phyloP scores from a whole-genome alignment of 306 rosid genomes.

The Sophora flavescens region DNA sequence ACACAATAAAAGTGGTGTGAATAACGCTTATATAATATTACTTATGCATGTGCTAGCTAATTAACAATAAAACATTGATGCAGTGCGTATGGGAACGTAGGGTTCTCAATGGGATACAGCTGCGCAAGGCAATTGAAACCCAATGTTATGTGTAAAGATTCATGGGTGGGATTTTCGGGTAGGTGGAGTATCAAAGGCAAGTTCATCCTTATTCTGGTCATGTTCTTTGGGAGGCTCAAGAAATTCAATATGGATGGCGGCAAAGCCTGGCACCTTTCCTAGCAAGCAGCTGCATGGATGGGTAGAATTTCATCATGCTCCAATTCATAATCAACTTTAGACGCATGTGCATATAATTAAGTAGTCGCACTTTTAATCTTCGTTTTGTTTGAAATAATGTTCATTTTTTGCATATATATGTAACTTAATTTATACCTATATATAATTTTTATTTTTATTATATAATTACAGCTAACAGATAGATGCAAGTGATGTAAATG shows the following conservation, averaged over 20 bases:
- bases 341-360: too few relatives aligned
- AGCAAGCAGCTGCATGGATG: background rate
- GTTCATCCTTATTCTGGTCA: slow-evolving; percentile 58
- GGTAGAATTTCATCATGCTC: background rate
- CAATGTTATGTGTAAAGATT: slow-evolving; percentile 50
- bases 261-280: slow-evolving; percentile 59
- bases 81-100: slow-evolving; percentile 90
- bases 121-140: slow-evolving; percentile 56
- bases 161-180: slow-evolving; percentile 64
- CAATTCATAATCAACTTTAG: background rate
- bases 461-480: too few relatives aligned
- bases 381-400: too few relatives aligned
- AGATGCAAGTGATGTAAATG: too few relatives aligned
- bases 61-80: background rate
- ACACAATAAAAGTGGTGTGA: background rate
- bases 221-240: slow-evolving; percentile 84
- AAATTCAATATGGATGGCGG: slow-evolving; percentile 60
- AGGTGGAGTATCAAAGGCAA: slow-evolving; percentile 68
- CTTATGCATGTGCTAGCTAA: background rate
- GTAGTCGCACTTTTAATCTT: too few relatives aligned
- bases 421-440: too few relatives aligned
- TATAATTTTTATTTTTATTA: too few relatives aligned
- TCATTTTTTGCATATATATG: too few relatives aligned
- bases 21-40: background rate
- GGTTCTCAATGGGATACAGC: slow-evolving; percentile 72